Percentiles rank a stretch among this genome's conserved stretches.
phyloP scores from a whole-genome alignment of 768 basidiomycete genomes.

The Boletus sp. region DNA sequence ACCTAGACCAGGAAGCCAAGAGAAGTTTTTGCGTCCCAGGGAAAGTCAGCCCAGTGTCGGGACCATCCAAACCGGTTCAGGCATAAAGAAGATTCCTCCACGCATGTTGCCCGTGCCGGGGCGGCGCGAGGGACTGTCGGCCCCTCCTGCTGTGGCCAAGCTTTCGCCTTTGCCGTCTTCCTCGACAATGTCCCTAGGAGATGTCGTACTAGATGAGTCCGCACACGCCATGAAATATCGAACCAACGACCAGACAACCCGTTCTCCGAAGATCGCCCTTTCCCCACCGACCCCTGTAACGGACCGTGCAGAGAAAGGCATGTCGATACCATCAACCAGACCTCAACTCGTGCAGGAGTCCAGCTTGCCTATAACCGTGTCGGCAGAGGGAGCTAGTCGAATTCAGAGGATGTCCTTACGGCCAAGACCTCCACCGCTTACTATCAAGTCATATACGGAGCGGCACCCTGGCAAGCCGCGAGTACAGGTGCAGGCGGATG shows the following conservation, averaged over 20 bases:
- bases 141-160: background rate
- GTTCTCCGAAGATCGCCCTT: conserved; percentile 21
- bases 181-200: background rate
- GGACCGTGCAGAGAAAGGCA: conserved; percentile 23
- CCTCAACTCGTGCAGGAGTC: conserved; percentile 27
- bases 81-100: background rate
- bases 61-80: background rate
- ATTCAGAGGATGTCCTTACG: conserved; percentile 34
- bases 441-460: conserved; percentile 15
- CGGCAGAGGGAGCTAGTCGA: conserved; percentile 13
- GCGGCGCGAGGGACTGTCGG: background rate
- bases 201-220: background rate
- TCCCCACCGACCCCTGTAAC: conserved; percentile 17
- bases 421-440: conserved; percentile 44
- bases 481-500: conserved; percentile 18
- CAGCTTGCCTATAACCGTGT: conserved; percentile 25
- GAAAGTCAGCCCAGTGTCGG: conserved; percentile 3
- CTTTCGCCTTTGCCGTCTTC: background rate
- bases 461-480: conserved; percentile 1
- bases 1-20: conserved; percentile 7
- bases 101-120: background rate
- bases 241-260: conserved; percentile 1
- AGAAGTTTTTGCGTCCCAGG: conserved; percentile 3
- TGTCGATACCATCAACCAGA: conserved; percentile 14
- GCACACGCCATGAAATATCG: background rate